Evolutionary conservation across 257 asterid genomes (phyloP).

Genomic region (Jacaranda mimosifolia): DNA sequence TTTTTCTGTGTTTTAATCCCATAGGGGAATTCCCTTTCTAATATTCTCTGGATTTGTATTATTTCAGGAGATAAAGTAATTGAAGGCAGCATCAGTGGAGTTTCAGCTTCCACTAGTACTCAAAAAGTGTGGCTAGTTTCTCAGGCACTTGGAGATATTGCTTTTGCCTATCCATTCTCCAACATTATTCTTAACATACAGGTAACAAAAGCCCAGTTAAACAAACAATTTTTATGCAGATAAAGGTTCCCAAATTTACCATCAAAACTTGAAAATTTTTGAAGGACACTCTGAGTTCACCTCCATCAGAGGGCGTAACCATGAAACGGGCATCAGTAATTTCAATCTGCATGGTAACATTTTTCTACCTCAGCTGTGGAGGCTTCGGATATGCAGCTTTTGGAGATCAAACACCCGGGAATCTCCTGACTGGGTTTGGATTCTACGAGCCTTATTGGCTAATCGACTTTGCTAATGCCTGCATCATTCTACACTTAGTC

Average conservation of each 20-base stretch:
- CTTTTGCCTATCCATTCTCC: slow-evolving; percentile 78
- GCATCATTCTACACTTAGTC: slow-evolving; percentile 64
- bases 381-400: slow-evolving; percentile 83
- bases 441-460: slow-evolving; percentile 85
- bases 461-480: slow-evolving; percentile 70
- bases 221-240: background rate
- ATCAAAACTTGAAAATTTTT: background rate
- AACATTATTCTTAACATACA: slow-evolving; percentile 66
- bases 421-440: slow-evolving; percentile 78
- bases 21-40: background rate
- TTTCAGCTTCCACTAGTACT: slow-evolving; percentile 49
- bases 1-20: too few relatives aligned
- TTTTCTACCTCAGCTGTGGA: slow-evolving; percentile 68
- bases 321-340: slow-evolving; percentile 68
- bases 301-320: slow-evolving; percentile 69
- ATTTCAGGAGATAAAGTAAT: slow-evolving; percentile 67
- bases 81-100: slow-evolving; percentile 65
- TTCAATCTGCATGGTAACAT: slow-evolving; percentile 53
- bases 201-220: slow-evolving; percentile 41
- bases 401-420: slow-evolving; percentile 70
- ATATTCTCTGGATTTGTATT: background rate
- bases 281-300: slow-evolving; percentile 74
- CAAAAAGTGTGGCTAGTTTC: slow-evolving; percentile 66
- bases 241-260: background rate
- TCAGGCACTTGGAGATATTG: slow-evolving; percentile 83